These are phyloP conservation scores for Leucosporidium yakuticum DNA, from an alignment of 768 basidiomycete species.

Conservation along the genomic window DNA sequence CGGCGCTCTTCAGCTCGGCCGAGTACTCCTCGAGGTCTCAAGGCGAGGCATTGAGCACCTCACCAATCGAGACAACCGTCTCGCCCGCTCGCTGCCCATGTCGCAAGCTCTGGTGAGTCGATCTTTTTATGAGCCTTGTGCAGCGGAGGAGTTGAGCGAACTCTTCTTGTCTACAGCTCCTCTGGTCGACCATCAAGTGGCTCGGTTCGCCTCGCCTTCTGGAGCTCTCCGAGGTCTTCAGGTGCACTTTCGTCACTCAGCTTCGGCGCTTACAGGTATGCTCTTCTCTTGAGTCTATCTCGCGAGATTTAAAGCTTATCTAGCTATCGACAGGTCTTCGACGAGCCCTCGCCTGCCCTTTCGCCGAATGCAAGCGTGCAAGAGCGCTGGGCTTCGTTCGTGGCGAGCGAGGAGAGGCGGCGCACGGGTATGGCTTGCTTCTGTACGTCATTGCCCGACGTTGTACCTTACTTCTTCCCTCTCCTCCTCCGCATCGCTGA, in stretches of 20 bases:
- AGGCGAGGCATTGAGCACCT: not conserved
- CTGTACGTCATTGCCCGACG: not conserved
- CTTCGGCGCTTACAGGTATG: not conserved
- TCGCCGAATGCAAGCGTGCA: not conserved
- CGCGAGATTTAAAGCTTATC: too few relatives aligned
- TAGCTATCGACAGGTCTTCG: too few relatives aligned
- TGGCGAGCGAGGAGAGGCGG: slow-evolving; percentile 5
- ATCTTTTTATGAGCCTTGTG: not conserved
- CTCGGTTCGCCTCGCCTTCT: too few relatives aligned
- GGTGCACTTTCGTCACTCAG: not conserved
- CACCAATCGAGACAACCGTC: slow-evolving; percentile 6
- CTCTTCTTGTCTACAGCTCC: too few relatives aligned
- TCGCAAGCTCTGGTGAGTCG: not conserved
- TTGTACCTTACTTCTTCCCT: not conserved
- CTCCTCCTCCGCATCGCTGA: not conserved
- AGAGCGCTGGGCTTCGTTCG: slow-evolving; percentile 2
- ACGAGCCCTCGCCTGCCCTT: too few relatives aligned
- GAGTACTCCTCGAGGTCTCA: slow-evolving; percentile 4
- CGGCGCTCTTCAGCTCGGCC: not conserved
- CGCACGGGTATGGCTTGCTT: slow-evolving; percentile 7
- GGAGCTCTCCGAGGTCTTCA: not conserved
- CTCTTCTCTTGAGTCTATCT: too few relatives aligned
- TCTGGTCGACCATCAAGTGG: too few relatives aligned
- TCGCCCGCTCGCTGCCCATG: not conserved
- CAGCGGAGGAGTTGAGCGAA: too few relatives aligned